These are phyloP conservation scores for Aspergillus sp. DNA, from an alignment of 2,329 filamentous ascomycete genomes.

Conservation along the genomic window DNA sequence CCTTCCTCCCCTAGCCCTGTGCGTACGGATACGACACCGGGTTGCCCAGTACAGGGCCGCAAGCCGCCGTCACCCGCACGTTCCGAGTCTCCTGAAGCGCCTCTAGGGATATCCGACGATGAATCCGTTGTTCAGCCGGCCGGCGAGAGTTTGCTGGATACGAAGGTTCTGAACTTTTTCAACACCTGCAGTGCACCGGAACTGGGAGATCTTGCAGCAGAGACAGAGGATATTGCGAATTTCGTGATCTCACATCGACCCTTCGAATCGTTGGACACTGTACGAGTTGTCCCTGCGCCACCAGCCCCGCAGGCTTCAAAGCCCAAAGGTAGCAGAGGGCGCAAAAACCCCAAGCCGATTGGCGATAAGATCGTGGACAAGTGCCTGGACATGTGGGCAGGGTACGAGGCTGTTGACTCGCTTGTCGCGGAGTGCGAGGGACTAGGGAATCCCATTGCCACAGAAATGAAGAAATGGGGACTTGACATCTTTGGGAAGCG, in stretches of 20 bases:
- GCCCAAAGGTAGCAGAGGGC: slow-evolving; percentile 44
- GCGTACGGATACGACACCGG: slow-evolving; percentile 13
- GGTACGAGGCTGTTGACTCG: slow-evolving; percentile 73
- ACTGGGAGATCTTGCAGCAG: slow-evolving; percentile 70
- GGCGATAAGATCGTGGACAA: slow-evolving; percentile 60
- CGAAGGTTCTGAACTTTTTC: slow-evolving; percentile 65
- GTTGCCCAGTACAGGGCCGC: slow-evolving; percentile 39
- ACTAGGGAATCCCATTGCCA: slow-evolving; percentile 57
- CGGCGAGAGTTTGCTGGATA: slow-evolving; percentile 35
- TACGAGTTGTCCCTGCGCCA: slow-evolving; percentile 53
- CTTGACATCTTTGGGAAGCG: slow-evolving; percentile 55
- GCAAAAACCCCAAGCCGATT: slow-evolving; percentile 45
- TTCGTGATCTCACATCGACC: slow-evolving; percentile 65
- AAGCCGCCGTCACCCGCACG: slow-evolving; percentile 26
- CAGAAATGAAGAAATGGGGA: slow-evolving; percentile 60
- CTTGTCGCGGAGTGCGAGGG: slow-evolving; percentile 68
- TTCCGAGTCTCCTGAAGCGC: slow-evolving; percentile 25
- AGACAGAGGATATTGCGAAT: slow-evolving; percentile 59
- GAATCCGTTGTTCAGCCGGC: slow-evolving; percentile 33
- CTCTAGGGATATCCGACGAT: slow-evolving; percentile 38
- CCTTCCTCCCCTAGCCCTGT: slow-evolving; percentile 17
- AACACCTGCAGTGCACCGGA: slow-evolving; percentile 69
- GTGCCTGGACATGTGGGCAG: slow-evolving; percentile 63
- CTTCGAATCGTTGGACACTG: slow-evolving; percentile 57
- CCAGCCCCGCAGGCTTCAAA: slow-evolving; percentile 23